Evolutionary conservation across 257 asterid species (phyloP), one percentile per base, ranked within the genome.

Genomic region (Solanum pennellii): DNA sequence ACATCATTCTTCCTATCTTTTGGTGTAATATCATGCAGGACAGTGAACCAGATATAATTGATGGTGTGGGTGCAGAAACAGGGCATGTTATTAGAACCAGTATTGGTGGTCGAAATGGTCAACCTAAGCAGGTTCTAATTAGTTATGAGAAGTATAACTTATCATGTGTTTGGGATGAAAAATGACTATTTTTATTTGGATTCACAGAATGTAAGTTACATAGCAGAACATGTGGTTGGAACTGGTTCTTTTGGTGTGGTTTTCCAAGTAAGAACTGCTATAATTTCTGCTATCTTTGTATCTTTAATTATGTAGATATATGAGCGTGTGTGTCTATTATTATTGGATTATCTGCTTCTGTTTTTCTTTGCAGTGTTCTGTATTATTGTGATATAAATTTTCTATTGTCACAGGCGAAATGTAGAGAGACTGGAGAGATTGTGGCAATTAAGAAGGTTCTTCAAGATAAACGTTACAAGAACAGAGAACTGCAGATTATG

Each of bases 191-290:
- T 88, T 88, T 45, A 90, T 85, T 91, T 86, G 89, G 82, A 83
- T 91, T 89, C 91, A 87, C 94, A 96, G 99, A 94, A 88, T 85
- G 93, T 95, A 87, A 96, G 94, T 91, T 96, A 95, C 93, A 96
- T 96, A 87, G 97, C 99, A 82, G 99, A 96, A 90, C 99, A 96
- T 91, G 97, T 96, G 84, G 98, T 96, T 77, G 99, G 99, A 87
- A 96, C 98, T 47, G 99, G 99, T 87, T 96, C 99, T 56, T 96
- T 96, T 89, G 99, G 99, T 86, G 99, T 96, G 77, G 99, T 96
- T 86, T 94, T 90, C 88, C 99, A 96, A 90, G 99, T 96, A 94
- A 92, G 94, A 86, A 76, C 59, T 68, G 68, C 74, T 88, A 87
- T 86, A 33, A 9, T 20, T 86, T 86, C 56, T 86, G 59, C 82